phyloP scores from a whole-genome alignment of 169 alveolate species.

The Cryptosporidium tyzzeri region DNA sequence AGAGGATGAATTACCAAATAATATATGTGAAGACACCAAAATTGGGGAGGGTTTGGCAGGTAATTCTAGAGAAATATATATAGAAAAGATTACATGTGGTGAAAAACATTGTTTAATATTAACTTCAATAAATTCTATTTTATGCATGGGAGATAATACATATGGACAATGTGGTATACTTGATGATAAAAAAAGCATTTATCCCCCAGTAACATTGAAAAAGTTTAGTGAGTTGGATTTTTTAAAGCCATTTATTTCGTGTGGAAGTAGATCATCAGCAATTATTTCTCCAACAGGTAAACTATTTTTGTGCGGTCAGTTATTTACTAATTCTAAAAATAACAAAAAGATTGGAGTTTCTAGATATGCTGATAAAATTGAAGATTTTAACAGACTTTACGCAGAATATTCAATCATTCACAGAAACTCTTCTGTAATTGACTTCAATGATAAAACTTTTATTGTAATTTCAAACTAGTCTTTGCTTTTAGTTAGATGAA shows the following conservation, averaged over 20 bases:
- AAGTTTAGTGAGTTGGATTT: conserved; percentile 32
- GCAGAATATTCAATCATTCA: conserved; percentile 56
- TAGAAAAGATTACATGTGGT: conserved; percentile 51
- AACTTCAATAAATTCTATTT: conserved; percentile 36
- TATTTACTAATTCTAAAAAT: conserved; percentile 7
- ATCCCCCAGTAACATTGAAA: conserved; percentile 51
- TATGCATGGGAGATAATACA: conserved; percentile 68
- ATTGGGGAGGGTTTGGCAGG: neutral
- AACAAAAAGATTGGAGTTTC: conserved; percentile 52
- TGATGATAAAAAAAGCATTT: conserved; percentile 30
- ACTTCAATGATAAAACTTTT: conserved; percentile 24
- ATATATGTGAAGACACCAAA: neutral
- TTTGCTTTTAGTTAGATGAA: neutral
- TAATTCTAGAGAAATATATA: conserved; percentile 8
- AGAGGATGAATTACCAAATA: neutral
- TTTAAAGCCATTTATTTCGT: conserved; percentile 49
- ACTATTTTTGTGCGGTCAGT: conserved; percentile 57
- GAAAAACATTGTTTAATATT: conserved; percentile 63
- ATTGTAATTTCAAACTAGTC: conserved; percentile 39
- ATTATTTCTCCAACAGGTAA: conserved; percentile 66
- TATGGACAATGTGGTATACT: conserved; percentile 68
- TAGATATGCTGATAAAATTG: conserved; percentile 43
- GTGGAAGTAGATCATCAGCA: conserved; percentile 61
- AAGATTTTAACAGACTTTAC: conserved; percentile 6
- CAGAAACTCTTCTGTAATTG: conserved; percentile 28